Evolutionary conservation across 2,329 filamentous ascomycete species (phyloP), one percentile per base, ranked within the genome.

Genomic region (Nothophaeocryptopus gaeumannii): DNA sequence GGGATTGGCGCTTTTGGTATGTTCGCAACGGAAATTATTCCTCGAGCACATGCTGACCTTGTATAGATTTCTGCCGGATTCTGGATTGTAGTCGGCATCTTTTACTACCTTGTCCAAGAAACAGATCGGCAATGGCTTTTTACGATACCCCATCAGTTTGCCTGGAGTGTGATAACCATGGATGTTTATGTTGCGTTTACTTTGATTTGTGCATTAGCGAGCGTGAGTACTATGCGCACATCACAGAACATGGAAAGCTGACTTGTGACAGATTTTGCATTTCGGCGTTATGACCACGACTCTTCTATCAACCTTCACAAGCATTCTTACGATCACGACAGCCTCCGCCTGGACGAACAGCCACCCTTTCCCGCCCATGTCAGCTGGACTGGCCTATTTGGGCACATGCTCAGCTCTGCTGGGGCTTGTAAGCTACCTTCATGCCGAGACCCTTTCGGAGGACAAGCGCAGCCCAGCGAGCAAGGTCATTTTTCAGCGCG

Each of bases 41-140:
- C 29, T 12, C 11, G 5, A 3, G 10, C 8, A 39, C 8, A 9
- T 12, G 33, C 42, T 45, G 29, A 34, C n/a, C 2, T 20, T 11
- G 3, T 14, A 8, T 31, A 58, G 68, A 61, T 63, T n/a, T 61
- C 70, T 30, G 65, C 71, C 42, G 47, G 67, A 0, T 51, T 72
- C 32, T 71, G 73, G 62, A 53, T 61, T 14, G 50, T 69, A 8
- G 63, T 67, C 39, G 68, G 67, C 8, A 48, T 64, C 10, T 58
- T 70, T 40, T 64, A 73, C 30, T 67, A 67, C 39, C 45, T 66
- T 39, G 61, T 65, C 14, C 65, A 66, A 33, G 68, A 69, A 34
- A 67, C 70, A 16, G 65, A 71, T 46, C 66, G 70, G 31, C 58
- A 56, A 15, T 73, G 72, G 63, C 65, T 72, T 12, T 55, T 72